Conservation (phyloP, 257 asterid species). For the Solanum peruvianum region DNA sequence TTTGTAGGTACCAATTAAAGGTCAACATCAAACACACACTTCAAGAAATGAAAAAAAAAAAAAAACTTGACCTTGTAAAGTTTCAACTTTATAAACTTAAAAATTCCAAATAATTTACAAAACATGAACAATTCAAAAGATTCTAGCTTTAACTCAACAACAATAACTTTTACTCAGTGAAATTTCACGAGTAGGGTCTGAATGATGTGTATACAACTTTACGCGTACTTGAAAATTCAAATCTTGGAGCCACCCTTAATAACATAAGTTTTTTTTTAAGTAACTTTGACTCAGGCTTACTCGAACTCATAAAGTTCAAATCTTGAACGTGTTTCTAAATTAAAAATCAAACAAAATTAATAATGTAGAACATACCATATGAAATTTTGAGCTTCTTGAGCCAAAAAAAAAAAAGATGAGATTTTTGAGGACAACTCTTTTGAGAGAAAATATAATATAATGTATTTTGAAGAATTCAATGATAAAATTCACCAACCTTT, state of each 20-base stretch:
- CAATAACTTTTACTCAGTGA: background rate
- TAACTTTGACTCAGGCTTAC: background rate
- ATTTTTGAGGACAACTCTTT: background rate
- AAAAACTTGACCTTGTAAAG: background rate
- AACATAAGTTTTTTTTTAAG: background rate
- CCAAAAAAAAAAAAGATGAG: background rate
- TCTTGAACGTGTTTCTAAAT: background rate
- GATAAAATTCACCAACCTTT: background rate
- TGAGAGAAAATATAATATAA: background rate
- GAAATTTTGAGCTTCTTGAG: background rate
- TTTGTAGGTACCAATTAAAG: background rate
- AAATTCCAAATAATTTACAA: background rate
- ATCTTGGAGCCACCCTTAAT: background rate
- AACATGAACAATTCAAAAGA: background rate
- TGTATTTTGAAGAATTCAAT: background rate
- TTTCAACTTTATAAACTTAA: background rate
- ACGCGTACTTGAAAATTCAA: background rate
- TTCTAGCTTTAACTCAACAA: background rate
- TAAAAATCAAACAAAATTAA: background rate
- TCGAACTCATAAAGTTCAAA: background rate
- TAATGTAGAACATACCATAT: background rate
- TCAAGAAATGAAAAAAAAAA: background rate
- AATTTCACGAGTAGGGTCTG: rapidly evolving
- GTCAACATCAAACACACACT: background rate
- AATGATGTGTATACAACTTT: background rate